Evolutionary conservation across 805 yeast species (phyloP), one percentile per base, ranked within the genome.

Genomic region (Grigorovia jiainica): DNA sequence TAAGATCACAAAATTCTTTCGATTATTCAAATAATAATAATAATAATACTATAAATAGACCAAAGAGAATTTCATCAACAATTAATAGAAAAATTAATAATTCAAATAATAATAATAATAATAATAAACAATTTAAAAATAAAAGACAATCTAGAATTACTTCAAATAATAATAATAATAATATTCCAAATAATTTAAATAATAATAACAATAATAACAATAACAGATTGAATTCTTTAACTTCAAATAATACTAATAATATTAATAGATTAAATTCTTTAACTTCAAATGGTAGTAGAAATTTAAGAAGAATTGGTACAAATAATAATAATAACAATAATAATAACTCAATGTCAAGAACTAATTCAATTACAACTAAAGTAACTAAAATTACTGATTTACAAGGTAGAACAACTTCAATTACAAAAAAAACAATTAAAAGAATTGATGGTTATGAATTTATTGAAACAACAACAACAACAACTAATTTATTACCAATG

Each of bases 341-440:
- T 15, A 32, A 25, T 27, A 36, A 36, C 29, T 21, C 36, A 8
- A 20, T 20, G n/a, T 38, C 44, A 33, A 37, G 39, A 41, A 46
- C 57, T 35, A 55, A 60, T 41, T 58, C 58, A 13, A 54, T 66
- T 21, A 66, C 73, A 7, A 67, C 72, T 9, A 70, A 68, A 44
- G 73, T 79, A 1, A 72, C 77, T 9, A 71, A 68, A 47, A 73
- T 73, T 21, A 64, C 64, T 43, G 79, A 73, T 43, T 58, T 64
- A 5, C 62, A 59, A 32, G 82, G 82, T 0, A 65, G 78, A 33
- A 75, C 81, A 0, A 67, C 63, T 43, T 74, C 79, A 3, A 72
- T 76, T 34, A 75, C 79, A 2, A 73, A 70, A 34, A 72, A 72
- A 33, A 74, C 78, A 0, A 64, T 76, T 21, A 68, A 73, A 47